Evolutionary conservation across 306 rosid genomes (phyloP), one percentile per base, ranked within the genome.

Genomic region (Lotus japonicus): DNA sequence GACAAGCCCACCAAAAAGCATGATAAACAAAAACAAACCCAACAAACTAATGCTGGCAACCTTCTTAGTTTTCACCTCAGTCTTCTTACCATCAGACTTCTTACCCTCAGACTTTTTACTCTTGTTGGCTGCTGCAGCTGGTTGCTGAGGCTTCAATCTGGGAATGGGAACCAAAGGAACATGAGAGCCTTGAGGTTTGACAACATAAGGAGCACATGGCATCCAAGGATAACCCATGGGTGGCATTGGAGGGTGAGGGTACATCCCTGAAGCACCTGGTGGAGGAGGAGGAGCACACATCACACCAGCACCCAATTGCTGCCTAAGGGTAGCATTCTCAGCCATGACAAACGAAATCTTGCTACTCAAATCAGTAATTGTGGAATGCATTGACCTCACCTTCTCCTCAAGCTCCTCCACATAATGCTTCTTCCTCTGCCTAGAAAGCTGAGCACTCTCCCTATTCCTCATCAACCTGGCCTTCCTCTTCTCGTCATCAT

Each of bases 371-470:
- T 87, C 97, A 64, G 99, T 19, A 69, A 95, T 85, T 5, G 92
- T 95, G 1, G 96, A 85, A 80, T 90, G 83, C 97, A 95, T 88
- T 9, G 66, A 39, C 70, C 95, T 85, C 41, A 95, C 91, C 77
- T 88, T 95, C 68, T 88, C 99, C 79, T 90, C 97, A 70, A 95
- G 90, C 84, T 90, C 96, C 53, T 91, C 99, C 71, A 95, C 97
- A 54, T 95, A 87, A 79, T 88, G 97, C 82, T 95, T 90, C 83
- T 88, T 95, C 81, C 96, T 90, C 87, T 87, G 97, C 83, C 99
- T 90, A 5, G 99, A 95, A 63, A 95, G 92, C 75, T 88, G 99
- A 6, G 99, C 99, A 70, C 99, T 95, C 78, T 95, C 99, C 58
- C 99, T 79, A 71, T 95, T 95, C 85, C 97, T 82, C 83, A 88